Percentiles rank a stretch among this genome's conserved stretches.
phyloP scores from a whole-genome alignment of 495 filamentous ascomycete species.

The Neurospora sp. region DNA sequence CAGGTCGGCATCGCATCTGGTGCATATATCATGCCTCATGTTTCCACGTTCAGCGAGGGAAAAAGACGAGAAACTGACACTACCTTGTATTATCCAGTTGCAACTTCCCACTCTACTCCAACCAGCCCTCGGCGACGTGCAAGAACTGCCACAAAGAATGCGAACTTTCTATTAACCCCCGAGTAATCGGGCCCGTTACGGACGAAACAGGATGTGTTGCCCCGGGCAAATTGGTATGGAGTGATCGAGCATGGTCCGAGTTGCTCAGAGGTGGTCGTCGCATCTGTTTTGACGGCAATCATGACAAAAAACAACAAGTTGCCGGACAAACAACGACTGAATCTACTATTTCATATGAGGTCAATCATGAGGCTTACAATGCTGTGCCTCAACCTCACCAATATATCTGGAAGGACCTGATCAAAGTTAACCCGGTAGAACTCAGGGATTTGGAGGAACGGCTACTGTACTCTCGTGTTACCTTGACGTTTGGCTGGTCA shows the following conservation, averaged over 20 bases:
- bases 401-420: conserved; percentile 27
- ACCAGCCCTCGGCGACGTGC: conserved; percentile 35
- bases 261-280: conserved; percentile 34
- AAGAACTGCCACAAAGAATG: conserved; percentile 39
- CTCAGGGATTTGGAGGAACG: conserved; percentile 38
- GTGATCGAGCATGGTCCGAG: conserved; percentile 40
- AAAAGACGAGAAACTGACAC: neutral
- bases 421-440: conserved; percentile 20
- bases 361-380: neutral
- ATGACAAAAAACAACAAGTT: neutral
- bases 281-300: neutral
- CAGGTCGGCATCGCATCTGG: neutral
- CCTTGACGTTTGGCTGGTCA: conserved; percentile 44
- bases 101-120: conserved; percentile 45
- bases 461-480: conserved; percentile 41
- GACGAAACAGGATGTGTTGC: conserved; percentile 46
- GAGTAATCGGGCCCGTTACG: conserved; percentile 38
- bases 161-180: conserved; percentile 43
- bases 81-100: conserved; percentile 29
- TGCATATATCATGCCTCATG: neutral
- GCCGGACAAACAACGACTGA: neutral
- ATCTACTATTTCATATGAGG: neutral
- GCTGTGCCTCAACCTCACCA: conserved; percentile 1
- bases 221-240: conserved; percentile 42
- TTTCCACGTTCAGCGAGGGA: neutral